Base-by-base conservation (phyloP, 108 stramenopile species). In the Fragilaria crotonensis region DNA sequence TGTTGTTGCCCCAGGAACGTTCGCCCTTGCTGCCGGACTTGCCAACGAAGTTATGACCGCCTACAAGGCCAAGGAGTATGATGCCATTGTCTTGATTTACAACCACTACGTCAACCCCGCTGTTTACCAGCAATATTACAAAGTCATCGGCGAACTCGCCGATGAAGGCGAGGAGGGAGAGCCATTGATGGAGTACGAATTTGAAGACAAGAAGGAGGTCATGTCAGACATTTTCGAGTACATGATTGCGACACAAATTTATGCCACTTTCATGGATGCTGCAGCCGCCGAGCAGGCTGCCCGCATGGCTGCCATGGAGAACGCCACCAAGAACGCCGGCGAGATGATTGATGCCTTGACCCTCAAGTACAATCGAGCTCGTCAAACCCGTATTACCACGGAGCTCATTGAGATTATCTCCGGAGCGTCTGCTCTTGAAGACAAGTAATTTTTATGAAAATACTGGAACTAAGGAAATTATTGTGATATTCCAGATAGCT, bases 321-420 rank as follows among this genome's bases (percentile, higher is more conserved):
- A 99, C 71, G 99, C 99, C 18, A 90, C 96, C 66, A 95, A 97
- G 93, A 99, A 99, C 66, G 98, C 96, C 25, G 81, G 81, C 23
- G 98, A 98, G 63, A 83, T 99, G 94, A 96, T 98, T 74, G 96
- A 96, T 64, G 75, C 79, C 25, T 94, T 99, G 73, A 97, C 96
- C 23, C 87, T 99, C 54, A 73, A 75, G 69, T 99, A 98, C 86
- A 99, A 99, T 75, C 93, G 98, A 76, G 99, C 98, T 47, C 95
- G 99, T 77, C 99, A 99, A 90, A 92, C 98, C 59, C 87, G 97
- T 67, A 99, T 99, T 84, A 99, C 98, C 61, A 99, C 99, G 30
- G 99, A 99, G 89, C 99, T 99, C 63, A 99, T 99, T 67, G 99
- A 99, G 81, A 99, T 99, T 90, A 98, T 99, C 75, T 99, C 98